Evolutionary conservation across 163 green algal genomes (phyloP).

Genomic region (Chlorella variabilis): DNA sequence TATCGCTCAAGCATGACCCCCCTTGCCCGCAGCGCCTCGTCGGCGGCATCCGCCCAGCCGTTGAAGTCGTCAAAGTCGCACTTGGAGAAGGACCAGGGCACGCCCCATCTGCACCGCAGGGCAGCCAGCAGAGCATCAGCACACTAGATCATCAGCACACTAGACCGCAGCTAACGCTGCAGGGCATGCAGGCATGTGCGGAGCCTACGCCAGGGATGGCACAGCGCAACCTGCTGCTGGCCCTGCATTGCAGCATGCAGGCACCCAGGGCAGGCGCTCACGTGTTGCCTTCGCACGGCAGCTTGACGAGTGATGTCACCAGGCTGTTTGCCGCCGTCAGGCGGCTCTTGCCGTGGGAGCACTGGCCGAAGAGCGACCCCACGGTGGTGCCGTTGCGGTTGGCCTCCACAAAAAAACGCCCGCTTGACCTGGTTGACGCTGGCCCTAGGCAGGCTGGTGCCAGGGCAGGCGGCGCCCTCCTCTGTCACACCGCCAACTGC

Average conservation of each 20-base stretch:
- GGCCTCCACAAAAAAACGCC: conserved; percentile 4
- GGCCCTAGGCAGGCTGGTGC: neutral
- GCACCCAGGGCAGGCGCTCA: too few relatives aligned
- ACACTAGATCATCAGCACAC: too few relatives aligned
- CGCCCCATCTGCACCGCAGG: too few relatives aligned
- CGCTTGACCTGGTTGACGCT: neutral
- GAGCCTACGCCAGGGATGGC: too few relatives aligned
- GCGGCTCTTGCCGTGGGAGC: neutral
- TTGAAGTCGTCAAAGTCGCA: conserved; percentile 5
- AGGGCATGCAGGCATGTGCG: too few relatives aligned
- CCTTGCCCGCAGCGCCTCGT: neutral
- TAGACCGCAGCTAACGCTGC: too few relatives aligned
- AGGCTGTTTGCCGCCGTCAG: neutral
- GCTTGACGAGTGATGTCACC: neutral
- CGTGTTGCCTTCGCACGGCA: conserved; percentile 13
- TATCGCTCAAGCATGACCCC: neutral
- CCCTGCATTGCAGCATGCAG: too few relatives aligned
- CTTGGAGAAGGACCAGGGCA: neutral
- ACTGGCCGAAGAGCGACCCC: conserved; percentile 7
- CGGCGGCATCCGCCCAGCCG: conserved; percentile 7
- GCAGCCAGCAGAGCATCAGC: too few relatives aligned
- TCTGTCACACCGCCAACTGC: neutral
- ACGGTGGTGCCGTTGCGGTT: conserved; percentile 1
- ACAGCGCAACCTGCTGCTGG: too few relatives aligned
- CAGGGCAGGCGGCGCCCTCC: conserved; percentile 4